A percentile compares a stretch with the other conserved stretches of the same genome.
Conservation (phyloP, 352 stramenopile genomes). For the Blastocystis sp. region DNA sequence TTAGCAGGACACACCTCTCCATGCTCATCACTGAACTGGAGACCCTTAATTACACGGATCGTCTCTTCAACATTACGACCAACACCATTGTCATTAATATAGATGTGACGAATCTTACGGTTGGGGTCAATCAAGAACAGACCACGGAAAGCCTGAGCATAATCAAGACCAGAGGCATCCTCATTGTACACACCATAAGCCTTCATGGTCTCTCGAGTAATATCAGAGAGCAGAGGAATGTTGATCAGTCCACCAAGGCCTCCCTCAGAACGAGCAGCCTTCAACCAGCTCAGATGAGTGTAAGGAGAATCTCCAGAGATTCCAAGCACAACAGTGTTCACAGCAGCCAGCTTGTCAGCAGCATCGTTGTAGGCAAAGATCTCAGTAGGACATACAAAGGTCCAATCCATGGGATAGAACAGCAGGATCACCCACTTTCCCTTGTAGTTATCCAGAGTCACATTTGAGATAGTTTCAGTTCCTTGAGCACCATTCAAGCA, state of each 20-base stretch:
- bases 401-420: slow-evolving; percentile 61
- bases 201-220: slow-evolving; percentile 53
- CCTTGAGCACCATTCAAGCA: slow-evolving; percentile 46
- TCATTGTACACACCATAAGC: slow-evolving; percentile 61
- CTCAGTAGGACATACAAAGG: slow-evolving; percentile 51
- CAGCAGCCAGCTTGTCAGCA: slow-evolving; percentile 1
- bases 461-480: neutral
- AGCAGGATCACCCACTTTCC: slow-evolving; percentile 29
- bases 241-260: slow-evolving; percentile 32
- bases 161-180: slow-evolving; percentile 52
- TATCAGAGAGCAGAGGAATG: slow-evolving; percentile 58
- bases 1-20: slow-evolving; percentile 59
- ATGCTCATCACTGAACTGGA: slow-evolving; percentile 53
- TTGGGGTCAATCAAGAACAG: slow-evolving; percentile 61
- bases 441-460: slow-evolving; percentile 40
- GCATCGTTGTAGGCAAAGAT: slow-evolving; percentile 51
- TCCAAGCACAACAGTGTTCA: slow-evolving; percentile 23
- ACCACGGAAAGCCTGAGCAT: slow-evolving; percentile 62
- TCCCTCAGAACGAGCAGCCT: slow-evolving; percentile 23
- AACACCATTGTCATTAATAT: slow-evolving; percentile 61
- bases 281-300: slow-evolving; percentile 43
- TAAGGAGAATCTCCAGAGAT: slow-evolving; percentile 60
- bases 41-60: slow-evolving; percentile 58
- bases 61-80: slow-evolving; percentile 60
- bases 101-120: slow-evolving; percentile 44